Base-by-base conservation (phyloP, 2,329 filamentous ascomycete species). In the Cordyceps javanica region DNA sequence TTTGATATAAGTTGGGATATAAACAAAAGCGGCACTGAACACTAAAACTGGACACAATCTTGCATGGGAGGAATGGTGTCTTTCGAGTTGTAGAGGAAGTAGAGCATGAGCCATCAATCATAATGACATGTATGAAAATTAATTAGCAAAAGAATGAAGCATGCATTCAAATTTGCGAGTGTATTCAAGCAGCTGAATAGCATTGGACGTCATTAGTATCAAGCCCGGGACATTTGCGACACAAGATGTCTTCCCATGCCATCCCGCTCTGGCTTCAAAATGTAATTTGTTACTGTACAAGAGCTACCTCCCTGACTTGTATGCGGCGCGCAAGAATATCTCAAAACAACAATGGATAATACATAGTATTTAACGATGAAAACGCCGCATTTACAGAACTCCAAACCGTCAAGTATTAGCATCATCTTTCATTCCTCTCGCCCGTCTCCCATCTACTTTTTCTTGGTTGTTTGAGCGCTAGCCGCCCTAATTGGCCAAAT, bases 401-500 rank as follows among this genome's bases (percentile, higher is more conserved):
- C 58, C 58, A 10, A n/a, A 21, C 21, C 41, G 41, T 28, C 25
- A 28, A 26, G 30, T 23, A 5, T 16, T 13, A 3, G 26, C 25
- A 1, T 36, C 30, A 23, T 9, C 2, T 10, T 19, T 13, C 19
- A n/a, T n/a, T n/a, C 25, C 42, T 28, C 16, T 46, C n/a, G 14
- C 16, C 21, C 16, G 3, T 36, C 4, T 2, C n/a, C n/a, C 19
- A 9, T 23, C 9, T 5, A 5, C 10, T 26, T n/a, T 26, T 16
- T 26, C 6, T 26, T 8, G 3, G 14, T 45, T 6, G 13, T 16
- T 5, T 48, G 3, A 9, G 7, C 19, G 46, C 28, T 11, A 49
- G 28, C 1, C 19, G 19, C 4, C 9, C 39, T 23, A 11, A 21
- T 23, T 21, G 9, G 13, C 11, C 59, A 80, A 60, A 59, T 80